Base-by-base conservation (phyloP, 2,329 filamentous ascomycete genomes). In the Epichloe coenophiala region DNA sequence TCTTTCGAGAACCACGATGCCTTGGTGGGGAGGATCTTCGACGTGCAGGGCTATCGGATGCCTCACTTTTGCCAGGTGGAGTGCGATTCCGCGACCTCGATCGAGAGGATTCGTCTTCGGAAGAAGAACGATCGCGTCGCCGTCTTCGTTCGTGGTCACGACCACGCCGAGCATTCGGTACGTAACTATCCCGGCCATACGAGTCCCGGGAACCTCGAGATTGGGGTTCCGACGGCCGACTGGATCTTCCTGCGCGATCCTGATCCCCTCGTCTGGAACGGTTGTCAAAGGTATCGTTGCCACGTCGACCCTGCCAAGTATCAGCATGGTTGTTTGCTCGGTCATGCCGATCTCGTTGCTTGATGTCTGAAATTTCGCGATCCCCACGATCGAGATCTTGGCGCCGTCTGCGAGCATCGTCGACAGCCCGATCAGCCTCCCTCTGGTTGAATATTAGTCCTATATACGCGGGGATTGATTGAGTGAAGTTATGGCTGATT, bases 391-490 rank as follows among this genome's bases (percentile, higher is more conserved):
- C 77, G 53, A 86, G 77, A 51, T 84, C 79, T 61, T 91, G 85
- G 56, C 83, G 81, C 59, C 83, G 80, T 49, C 77, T 77, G 50
- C 84, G 82, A 31, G 81, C 78, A 61, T 86, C 82, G 62, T 93
- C 86, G 31, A 86, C 86, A 42, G 83, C 84, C 64, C 83, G 86
- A 58, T 93, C 88, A 37, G 88, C 85, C 62, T 94, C 84, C 48
- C 88, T 80, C 88, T 90, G 44, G 33, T 51, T 6, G 15, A 15
- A 11, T 5, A 19, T 56, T 21, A 59, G 53, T 45, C 51, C 9
- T 3, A 17, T 4, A 19, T 23, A 5, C 9, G 13, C 3, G 27
- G 39, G 3, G 36, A 45, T 5, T 15, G 23, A 33, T 19, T 21
- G 4, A 33, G 17, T 15, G 15, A n/a, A 12, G 4, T 19, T 11